Percentiles rank a stretch among this genome's conserved stretches.
Conservation (phyloP, 257 asterid genomes). For the Cynanchum wilfordii region DNA sequence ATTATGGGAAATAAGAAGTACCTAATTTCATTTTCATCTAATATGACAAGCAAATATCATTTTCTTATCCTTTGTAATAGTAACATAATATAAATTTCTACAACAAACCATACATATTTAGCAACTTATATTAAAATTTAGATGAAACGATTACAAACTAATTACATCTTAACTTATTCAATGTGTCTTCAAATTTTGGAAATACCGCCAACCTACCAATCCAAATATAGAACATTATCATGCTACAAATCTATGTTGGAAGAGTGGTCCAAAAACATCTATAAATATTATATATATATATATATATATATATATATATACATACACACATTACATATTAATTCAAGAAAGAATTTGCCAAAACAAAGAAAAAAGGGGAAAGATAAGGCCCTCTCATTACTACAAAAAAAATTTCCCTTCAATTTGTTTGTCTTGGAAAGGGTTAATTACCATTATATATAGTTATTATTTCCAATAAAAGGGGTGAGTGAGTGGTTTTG, state of each 20-base stretch:
- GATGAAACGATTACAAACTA: not conserved
- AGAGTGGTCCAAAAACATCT: constrained; percentile 12
- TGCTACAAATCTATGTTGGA: not conserved
- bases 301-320: too few relatives aligned
- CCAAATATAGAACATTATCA: not conserved
- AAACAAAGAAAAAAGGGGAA: not conserved
- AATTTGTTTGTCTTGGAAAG: not conserved
- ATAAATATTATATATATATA: too few relatives aligned
- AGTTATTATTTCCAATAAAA: constrained; percentile 8
- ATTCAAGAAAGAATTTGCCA: not conserved
- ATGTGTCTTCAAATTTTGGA: not conserved
- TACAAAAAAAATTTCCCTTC: not conserved
- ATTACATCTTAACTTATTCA: not conserved
- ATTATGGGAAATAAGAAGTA: too few relatives aligned
- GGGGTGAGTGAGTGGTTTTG: not conserved
- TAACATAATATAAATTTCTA: too few relatives aligned
- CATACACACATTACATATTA: not conserved
- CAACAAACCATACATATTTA: not conserved
- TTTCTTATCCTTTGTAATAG: not conserved
- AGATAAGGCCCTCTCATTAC: constrained; percentile 8
- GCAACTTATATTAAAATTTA: too few relatives aligned
- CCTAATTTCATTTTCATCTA: too few relatives aligned
- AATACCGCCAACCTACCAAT: not conserved
- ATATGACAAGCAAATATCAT: not conserved
- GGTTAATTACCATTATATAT: not conserved